Evolutionary conservation across 1,284 basidiomycete species (phyloP), one percentile per base, ranked within the genome.

Genomic region (Sporisorium scitamineum): DNA sequence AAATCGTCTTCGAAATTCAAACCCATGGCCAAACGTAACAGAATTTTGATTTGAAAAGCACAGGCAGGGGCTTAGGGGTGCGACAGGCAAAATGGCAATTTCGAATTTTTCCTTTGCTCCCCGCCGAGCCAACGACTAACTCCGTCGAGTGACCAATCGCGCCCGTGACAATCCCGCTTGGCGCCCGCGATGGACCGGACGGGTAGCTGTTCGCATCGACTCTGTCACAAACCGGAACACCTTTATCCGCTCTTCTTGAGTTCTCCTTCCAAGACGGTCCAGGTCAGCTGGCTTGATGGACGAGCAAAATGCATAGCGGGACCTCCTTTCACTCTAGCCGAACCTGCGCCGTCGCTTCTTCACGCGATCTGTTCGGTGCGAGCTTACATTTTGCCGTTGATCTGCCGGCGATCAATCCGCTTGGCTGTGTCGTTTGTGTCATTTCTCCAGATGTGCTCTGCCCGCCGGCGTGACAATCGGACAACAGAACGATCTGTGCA

Each of bases 61-160:
- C 5, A 47, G 18, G 47, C 47, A 48, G 47, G 27, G 48, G 27
- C 48, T 31, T 31, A 50, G 48, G 48, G 48, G 48, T 50, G 6
- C 20, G n/a, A n/a, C n/a, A n/a, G n/a, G n/a, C 1, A 6, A 50
- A 27, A 4, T 11, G 44, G 24, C 22, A 27, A 27, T 47, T 45
- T 45, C 16, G 10, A 11, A 11, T 26, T 26, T 39, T 45, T 45
- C 24, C 20, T 44, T 22, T 45, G 6, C 22, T 48, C 16, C n/a
- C 18, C 16, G n/a, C n/a, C n/a, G n/a, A n/a, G n/a, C n/a, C n/a
- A n/a, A n/a, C n/a, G n/a, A n/a, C 39, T 42, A 42, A 42, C 39
- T 42, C 39, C 39, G 39, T 42, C n/a, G n/a, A n/a, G n/a, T n/a
- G n/a, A n/a, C n/a, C n/a, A n/a, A n/a, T n/a, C n/a, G 18, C 34